These are phyloP conservation scores for Globisporangium yorkense DNA, from an alignment of 352 stramenopile genomes.

Conservation along the genomic window DNA sequence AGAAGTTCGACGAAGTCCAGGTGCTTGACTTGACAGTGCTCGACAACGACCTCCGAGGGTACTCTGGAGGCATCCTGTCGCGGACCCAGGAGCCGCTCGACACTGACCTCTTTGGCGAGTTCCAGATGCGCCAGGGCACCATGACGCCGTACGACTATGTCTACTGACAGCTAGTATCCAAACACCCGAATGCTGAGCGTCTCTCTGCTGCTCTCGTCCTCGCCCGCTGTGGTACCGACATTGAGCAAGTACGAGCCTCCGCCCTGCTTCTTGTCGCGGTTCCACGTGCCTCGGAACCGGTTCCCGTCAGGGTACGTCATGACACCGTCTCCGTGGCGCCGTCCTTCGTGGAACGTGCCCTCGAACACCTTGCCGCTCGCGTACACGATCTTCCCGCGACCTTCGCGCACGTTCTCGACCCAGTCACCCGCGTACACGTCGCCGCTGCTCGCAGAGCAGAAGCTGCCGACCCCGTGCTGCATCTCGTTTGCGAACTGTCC, in stretches of 20 bases:
- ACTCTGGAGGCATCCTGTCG: conserved; percentile 45
- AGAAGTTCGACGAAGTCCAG: conserved; percentile 78
- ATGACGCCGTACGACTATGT: conserved; percentile 62
- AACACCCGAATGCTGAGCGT: conserved; percentile 33
- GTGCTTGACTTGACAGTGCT: conserved; percentile 55
- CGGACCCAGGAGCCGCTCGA: conserved; percentile 35
- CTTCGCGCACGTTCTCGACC: conserved; percentile 75
- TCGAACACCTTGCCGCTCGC: conserved; percentile 80
- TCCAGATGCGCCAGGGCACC: conserved; percentile 56
- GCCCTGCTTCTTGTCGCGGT: conserved; percentile 81
- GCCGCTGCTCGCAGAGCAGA: conserved; percentile 35
- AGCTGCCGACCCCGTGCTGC: conserved; percentile 77
- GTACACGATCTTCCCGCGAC: conserved; percentile 67
- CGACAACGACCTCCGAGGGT: conserved; percentile 40
- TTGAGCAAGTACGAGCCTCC: conserved; percentile 63
- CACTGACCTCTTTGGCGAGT: conserved; percentile 54
- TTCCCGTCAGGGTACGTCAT: conserved; percentile 84
- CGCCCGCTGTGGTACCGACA: conserved; percentile 13
- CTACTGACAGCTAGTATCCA: conserved; percentile 45
- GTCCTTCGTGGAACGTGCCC: conserved; percentile 76
- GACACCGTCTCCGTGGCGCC: conserved; percentile 64
- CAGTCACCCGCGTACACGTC: conserved; percentile 80
- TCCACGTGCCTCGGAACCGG: conserved; percentile 82
- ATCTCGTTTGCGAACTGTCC: conserved; percentile 76
- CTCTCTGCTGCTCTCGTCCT: conserved; percentile 5